Percentiles rank a stretch among this genome's conserved stretches.
These are phyloP conservation scores for Whalleya microplaca DNA, from an alignment of 2,329 filamentous ascomycete genomes.

Conservation along the genomic window DNA sequence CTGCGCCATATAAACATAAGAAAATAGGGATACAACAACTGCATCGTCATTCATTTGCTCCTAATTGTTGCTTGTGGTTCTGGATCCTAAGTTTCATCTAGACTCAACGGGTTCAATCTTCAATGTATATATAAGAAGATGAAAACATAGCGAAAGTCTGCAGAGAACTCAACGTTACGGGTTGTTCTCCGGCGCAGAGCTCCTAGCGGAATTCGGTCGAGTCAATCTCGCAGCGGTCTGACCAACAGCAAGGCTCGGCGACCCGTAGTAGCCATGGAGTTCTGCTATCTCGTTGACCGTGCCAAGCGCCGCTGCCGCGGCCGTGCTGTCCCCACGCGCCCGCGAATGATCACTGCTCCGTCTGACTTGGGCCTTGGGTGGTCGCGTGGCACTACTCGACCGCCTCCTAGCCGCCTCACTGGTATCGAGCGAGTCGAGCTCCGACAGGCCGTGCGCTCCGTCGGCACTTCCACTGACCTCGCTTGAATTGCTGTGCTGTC, in stretches of 20 bases:
- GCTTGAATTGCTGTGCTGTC: constrained; percentile 49
- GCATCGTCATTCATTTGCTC: background rate
- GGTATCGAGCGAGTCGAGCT: constrained; percentile 42
- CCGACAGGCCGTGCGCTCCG: constrained; percentile 38
- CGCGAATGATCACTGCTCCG: constrained; percentile 24
- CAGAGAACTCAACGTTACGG: background rate
- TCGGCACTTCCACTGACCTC: constrained; percentile 43
- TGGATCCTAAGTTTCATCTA: background rate
- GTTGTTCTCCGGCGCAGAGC: constrained; percentile 4
- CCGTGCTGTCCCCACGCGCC: constrained; percentile 23
- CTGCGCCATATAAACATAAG: background rate
- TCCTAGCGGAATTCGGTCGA: constrained; percentile 10
- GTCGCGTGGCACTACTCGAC: constrained; percentile 27
- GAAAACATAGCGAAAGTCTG: background rate
- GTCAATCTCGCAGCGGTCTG: constrained; percentile 41
- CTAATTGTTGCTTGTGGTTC: background rate
- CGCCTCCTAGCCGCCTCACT: constrained; percentile 41
- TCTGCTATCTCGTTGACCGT: constrained; percentile 47
- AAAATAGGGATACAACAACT: background rate
- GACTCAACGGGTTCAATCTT: background rate
- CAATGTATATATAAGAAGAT: too few species aligned
- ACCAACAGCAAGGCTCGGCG: constrained; percentile 43
- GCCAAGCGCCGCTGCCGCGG: constrained; percentile 33
- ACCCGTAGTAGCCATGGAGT: constrained; percentile 54
- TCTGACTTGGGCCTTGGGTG: constrained; percentile 19